phyloP scores from a whole-genome alignment of 768 basidiomycete species.

The Pleurotus sapidus region DNA sequence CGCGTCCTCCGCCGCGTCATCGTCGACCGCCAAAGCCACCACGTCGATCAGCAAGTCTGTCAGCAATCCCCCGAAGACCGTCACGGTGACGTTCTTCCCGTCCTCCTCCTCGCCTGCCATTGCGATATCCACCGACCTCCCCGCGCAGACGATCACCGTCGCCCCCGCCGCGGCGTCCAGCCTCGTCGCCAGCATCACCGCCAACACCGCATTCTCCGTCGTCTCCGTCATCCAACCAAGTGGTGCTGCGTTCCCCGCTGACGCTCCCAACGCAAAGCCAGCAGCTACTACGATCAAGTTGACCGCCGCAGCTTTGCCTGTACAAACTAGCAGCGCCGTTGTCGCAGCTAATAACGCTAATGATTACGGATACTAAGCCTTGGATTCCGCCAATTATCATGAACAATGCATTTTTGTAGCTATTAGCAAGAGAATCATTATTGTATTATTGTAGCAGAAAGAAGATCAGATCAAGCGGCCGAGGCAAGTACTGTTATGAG shows the following conservation, averaged over 20 bases:
- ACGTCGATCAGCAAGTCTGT: not conserved
- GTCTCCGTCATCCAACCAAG: slow-evolving; percentile 1
- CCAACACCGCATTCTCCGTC: slow-evolving; percentile 13
- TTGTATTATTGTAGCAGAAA: not conserved
- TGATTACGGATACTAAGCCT: not conserved
- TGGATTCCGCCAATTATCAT: not conserved
- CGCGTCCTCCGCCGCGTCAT: slow-evolving; percentile 9
- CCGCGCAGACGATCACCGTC: slow-evolving; percentile 38
- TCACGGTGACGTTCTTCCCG: slow-evolving; percentile 27
- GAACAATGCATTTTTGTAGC: not conserved
- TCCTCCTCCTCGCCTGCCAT: slow-evolving; percentile 14
- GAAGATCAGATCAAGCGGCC: no score
- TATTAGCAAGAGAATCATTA: not conserved
- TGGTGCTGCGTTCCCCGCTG: not conserved
- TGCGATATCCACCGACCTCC: slow-evolving; percentile 17
- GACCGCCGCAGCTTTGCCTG: not conserved
- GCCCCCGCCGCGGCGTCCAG: slow-evolving; percentile 39
- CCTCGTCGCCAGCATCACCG: slow-evolving; percentile 35
- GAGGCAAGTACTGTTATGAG: not conserved
- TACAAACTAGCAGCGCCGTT: not conserved
- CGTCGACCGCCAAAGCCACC: slow-evolving; percentile 2
- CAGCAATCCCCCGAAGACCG: slow-evolving; percentile 17
- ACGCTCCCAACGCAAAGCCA: not conserved
- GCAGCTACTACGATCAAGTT: slow-evolving; percentile 7
- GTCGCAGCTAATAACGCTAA: slow-evolving; percentile 5